A percentile compares a stretch with the other conserved stretches of the same genome.
These are phyloP conservation scores for Colletotrichum gigasporum DNA, from an alignment of 2,329 filamentous ascomycete genomes.

Conservation along the genomic window DNA sequence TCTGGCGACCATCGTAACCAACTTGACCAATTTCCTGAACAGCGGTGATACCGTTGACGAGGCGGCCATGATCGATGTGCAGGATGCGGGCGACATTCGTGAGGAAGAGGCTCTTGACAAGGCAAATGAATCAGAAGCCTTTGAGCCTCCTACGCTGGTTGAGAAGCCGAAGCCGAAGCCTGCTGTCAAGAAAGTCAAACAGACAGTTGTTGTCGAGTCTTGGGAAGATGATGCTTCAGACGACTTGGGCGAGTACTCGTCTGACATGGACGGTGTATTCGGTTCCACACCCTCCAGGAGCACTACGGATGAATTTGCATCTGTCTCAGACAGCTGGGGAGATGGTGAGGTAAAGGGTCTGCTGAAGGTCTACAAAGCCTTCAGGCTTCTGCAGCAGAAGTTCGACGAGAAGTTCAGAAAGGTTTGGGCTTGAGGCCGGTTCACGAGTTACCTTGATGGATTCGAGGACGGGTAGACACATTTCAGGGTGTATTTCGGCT, in stretches of 20 bases:
- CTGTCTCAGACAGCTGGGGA: not conserved
- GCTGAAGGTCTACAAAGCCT: constrained; percentile 66
- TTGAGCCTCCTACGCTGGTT: not conserved
- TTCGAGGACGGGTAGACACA: too few species aligned
- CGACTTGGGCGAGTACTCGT: constrained; percentile 37
- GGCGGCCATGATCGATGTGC: constrained; percentile 52
- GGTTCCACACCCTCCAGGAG: too few species aligned
- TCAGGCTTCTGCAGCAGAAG: constrained; percentile 63
- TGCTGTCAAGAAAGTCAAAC: constrained; percentile 44
- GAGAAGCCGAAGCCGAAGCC: not conserved
- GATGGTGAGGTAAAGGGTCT: constrained; percentile 55
- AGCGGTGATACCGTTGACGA: constrained; percentile 42
- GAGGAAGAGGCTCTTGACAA: constrained; percentile 43
- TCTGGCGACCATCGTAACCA: constrained; percentile 77
- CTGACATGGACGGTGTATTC: not conserved
- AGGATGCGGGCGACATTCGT: constrained; percentile 47
- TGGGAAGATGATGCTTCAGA: constrained; percentile 52
- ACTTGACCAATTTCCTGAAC: constrained; percentile 62
- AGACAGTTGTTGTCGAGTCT: constrained; percentile 50
- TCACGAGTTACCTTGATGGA: too few species aligned
- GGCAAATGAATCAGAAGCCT: not conserved
- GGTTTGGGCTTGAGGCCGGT: constrained; percentile 62
- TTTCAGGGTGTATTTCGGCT: too few species aligned
- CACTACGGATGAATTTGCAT: not conserved
- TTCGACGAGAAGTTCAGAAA: constrained; percentile 73